phyloP scores from a whole-genome alignment of 2,329 filamentous ascomycete genomes.

The Lecanicillium sp. region DNA sequence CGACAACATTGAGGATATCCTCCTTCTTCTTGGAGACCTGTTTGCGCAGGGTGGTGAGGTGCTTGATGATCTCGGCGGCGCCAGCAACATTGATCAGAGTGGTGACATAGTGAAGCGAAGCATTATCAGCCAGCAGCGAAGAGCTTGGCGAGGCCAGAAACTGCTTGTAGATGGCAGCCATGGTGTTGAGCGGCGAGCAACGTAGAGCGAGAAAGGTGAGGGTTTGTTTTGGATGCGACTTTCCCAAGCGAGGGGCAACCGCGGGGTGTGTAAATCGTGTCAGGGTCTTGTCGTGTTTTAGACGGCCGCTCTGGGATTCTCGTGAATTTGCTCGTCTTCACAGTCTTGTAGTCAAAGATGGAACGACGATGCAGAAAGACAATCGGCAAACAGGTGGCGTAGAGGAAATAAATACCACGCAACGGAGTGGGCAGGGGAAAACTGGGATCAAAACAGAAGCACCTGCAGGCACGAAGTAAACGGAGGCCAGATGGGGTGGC shows the following conservation, averaged over 20 bases:
- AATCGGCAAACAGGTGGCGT: constrained; percentile 4
- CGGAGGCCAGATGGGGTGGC: no score
- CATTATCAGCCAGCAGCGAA: constrained; percentile 54
- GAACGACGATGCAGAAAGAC: constrained; percentile 1
- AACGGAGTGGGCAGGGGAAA: constrained; percentile 1
- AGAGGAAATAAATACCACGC: no score
- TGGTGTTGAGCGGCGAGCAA: constrained; percentile 16
- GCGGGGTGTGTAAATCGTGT: constrained; percentile 3
- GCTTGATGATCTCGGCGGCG: constrained; percentile 70
- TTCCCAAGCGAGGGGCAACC: not conserved
- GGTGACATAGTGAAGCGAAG: constrained; percentile 79
- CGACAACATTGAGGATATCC: constrained; percentile 64
- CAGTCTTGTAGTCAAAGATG: not conserved
- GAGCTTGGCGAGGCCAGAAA: constrained; percentile 62
- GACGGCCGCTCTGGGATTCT: no score
- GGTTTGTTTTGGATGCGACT: not conserved
- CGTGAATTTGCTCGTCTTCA: no score
- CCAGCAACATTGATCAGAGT: constrained; percentile 70
- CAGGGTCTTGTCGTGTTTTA: not conserved
- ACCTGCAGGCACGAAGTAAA: constrained; percentile 2
- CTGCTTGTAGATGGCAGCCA: constrained; percentile 54
- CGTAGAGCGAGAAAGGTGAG: constrained; percentile 5
- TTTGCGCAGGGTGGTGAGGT: constrained; percentile 62
- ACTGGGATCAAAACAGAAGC: constrained; percentile 9
- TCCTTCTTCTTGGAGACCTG: constrained; percentile 78